A percentile compares a stretch with the other conserved stretches of the same genome.
Evolutionary conservation across 2,329 filamentous ascomycete genomes (phyloP).

Genomic region (Alternaria arborescens): DNA sequence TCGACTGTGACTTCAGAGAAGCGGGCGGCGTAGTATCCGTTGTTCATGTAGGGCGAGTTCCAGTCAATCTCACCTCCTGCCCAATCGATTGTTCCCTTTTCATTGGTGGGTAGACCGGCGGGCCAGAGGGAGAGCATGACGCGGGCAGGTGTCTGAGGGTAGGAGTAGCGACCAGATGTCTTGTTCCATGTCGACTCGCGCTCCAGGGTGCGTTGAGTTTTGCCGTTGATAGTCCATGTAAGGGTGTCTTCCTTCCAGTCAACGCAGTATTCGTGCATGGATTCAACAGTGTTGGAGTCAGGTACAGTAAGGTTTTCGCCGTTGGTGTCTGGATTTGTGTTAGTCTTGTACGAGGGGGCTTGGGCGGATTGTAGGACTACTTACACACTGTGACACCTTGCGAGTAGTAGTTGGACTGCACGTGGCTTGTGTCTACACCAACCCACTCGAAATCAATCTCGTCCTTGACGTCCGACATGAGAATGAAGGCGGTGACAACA

Average conservation of each 20-base stretch:
- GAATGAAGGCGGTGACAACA: constrained; percentile 97
- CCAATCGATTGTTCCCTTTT: constrained; percentile 86
- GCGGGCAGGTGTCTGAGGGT: constrained; percentile 88
- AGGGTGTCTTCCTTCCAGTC: constrained; percentile 89
- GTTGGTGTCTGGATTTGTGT: constrained; percentile 70
- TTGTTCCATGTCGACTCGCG: constrained; percentile 85
- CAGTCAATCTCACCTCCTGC: constrained; percentile 91
- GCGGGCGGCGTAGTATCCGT: constrained; percentile 88
- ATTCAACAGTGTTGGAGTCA: constrained; percentile 75
- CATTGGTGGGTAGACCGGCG: constrained; percentile 81
- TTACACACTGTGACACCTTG: constrained; percentile 91
- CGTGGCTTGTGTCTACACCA: constrained; percentile 76
- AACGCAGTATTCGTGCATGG: constrained; percentile 85
- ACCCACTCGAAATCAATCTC: constrained; percentile 98
- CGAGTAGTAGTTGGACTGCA: constrained; percentile 97
- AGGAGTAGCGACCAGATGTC: constrained; percentile 82
- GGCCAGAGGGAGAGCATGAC: constrained; percentile 97
- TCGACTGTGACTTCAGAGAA: constrained; percentile 80
- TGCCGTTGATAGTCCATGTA: constrained; percentile 86
- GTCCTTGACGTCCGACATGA: constrained; percentile 94
- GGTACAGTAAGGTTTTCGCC: constrained; percentile 71
- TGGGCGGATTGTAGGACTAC: constrained; percentile 45
- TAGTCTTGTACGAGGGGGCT: constrained; percentile 15
- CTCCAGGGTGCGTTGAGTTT: constrained; percentile 76
- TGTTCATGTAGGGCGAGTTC: constrained; percentile 80